A percentile compares a stretch with the other conserved stretches of the same genome.
Conservation (phyloP, 1,284 basidiomycete genomes). For the Trametes pubescens region DNA sequence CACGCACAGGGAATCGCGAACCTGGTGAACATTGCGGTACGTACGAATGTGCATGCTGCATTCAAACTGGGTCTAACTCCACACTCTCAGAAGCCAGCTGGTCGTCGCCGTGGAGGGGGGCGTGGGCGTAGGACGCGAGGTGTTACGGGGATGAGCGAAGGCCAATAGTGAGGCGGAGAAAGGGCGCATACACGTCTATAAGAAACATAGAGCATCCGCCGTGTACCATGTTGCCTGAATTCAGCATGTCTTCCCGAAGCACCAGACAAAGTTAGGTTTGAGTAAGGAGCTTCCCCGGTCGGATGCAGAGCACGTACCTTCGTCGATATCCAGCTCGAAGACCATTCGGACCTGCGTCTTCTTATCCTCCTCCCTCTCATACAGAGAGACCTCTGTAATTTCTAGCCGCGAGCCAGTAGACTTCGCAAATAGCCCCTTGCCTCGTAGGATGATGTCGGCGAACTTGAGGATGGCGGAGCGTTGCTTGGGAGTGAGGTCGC, state of each 20-base stretch:
- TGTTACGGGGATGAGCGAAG: no score
- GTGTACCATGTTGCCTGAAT: slow-evolving; percentile 16
- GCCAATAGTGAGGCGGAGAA: no score
- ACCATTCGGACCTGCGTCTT: slow-evolving; percentile 23
- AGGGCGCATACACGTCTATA: slow-evolving; percentile 23
- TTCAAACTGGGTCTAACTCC: no score
- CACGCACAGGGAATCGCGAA: no score
- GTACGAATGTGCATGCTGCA: no score
- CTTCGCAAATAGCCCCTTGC: slow-evolving; percentile 17
- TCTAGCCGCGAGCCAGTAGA: slow-evolving; percentile 18
- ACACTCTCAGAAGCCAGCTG: no score
- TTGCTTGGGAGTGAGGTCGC: slow-evolving; percentile 18
- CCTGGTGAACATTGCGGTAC: no score
- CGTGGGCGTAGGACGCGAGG: no score
- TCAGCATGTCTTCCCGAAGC: slow-evolving; percentile 25
- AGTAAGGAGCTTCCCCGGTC: no score
- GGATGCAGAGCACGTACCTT: slow-evolving; percentile 13
- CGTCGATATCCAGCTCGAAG: slow-evolving; percentile 20
- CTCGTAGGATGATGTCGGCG: slow-evolving; percentile 18
- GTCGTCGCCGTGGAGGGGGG: no score
- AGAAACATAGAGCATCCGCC: slow-evolving; percentile 28
- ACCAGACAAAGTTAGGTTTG: background rate
- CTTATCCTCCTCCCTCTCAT: slow-evolving; percentile 21
- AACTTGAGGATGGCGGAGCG: slow-evolving; percentile 18
- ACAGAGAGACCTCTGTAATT: slow-evolving; percentile 17